Evolutionary conservation across 2,329 filamentous ascomycete species (phyloP).

Genomic region (Didymella keratinophila): DNA sequence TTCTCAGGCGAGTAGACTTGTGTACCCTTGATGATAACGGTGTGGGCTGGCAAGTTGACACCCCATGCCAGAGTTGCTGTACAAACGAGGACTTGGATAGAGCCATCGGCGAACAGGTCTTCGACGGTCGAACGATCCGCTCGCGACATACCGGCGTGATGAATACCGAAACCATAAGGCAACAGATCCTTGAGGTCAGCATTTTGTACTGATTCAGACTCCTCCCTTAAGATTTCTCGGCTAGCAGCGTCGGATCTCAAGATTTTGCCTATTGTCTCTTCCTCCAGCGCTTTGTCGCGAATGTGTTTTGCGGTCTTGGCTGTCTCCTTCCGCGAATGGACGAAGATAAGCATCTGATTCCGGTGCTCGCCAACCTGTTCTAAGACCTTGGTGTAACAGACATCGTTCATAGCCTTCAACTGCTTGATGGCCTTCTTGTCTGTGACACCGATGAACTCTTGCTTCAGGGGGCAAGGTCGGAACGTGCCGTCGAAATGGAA

Average conservation of each 20-base stretch:
- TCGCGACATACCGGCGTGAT: slow-evolving; percentile 96
- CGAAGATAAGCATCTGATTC: slow-evolving; percentile 99
- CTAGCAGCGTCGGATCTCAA: slow-evolving; percentile 91
- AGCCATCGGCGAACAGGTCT: slow-evolving; percentile 89
- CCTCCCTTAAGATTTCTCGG: slow-evolving; percentile 85
- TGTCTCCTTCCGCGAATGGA: slow-evolving; percentile 97
- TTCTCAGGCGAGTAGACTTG: slow-evolving; percentile 98
- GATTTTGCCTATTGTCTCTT: slow-evolving; percentile 96
- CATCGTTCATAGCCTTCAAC: slow-evolving; percentile 98
- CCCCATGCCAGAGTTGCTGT: slow-evolving; percentile 99
- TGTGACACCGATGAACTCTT: slow-evolving; percentile 97
- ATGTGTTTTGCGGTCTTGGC: slow-evolving; percentile 97
- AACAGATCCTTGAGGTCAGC: slow-evolving; percentile 90
- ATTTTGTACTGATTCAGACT: slow-evolving; percentile 83
- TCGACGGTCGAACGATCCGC: slow-evolving; percentile 95
- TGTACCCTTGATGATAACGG: slow-evolving; percentile 98
- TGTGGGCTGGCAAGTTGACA: slow-evolving; percentile 97
- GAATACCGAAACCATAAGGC: slow-evolving; percentile 96
- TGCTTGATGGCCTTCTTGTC: slow-evolving; percentile 99
- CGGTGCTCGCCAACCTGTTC: slow-evolving; percentile 92
- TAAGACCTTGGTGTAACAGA: slow-evolving; percentile 96
- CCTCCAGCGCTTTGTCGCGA: slow-evolving; percentile 93
- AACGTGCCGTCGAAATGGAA: slow-evolving; percentile 97
- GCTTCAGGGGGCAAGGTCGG: slow-evolving; percentile 90
- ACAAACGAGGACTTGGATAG: slow-evolving; percentile 93